A percentile compares a stretch with the other conserved stretches of the same genome.
Conservation (phyloP, 257 asterid species). For the Lavandula angustifolia region DNA sequence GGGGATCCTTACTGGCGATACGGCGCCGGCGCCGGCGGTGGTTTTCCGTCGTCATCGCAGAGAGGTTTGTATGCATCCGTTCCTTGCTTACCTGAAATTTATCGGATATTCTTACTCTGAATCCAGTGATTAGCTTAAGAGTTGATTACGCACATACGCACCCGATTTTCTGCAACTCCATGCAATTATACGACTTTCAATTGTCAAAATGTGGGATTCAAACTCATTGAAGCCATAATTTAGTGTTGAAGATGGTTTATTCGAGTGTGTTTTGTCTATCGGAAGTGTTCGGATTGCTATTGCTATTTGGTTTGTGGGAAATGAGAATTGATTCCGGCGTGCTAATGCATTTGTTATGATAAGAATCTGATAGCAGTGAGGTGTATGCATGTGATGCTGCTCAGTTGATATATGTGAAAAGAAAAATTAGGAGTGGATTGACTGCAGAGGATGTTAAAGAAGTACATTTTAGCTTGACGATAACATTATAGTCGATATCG, state of each 20-base stretch:
- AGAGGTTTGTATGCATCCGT: slow-evolving; percentile 34
- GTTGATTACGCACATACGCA: not conserved
- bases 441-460: not conserved
- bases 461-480: not conserved
- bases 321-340: not conserved
- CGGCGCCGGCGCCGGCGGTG: slow-evolving; percentile 35
- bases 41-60: slow-evolving; percentile 38
- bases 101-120: not conserved
- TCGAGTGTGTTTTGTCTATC: not conserved
- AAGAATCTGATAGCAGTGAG: not conserved
- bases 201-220: not conserved
- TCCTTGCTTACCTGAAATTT: not conserved
- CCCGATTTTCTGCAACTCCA: slow-evolving; percentile 6
- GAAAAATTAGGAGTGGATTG: not conserved
- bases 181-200: not conserved
- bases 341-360: not conserved
- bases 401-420: not conserved
- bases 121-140: slow-evolving; percentile 9
- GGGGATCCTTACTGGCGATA: slow-evolving; percentile 62
- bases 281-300: slow-evolving; percentile 6
- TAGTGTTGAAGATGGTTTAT: slow-evolving; percentile 8
- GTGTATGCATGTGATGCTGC: not conserved
- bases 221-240: not conserved
- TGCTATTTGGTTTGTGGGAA: not conserved
- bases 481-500: not conserved